Evolutionary conservation across 768 basidiomycete genomes (phyloP).

Genomic region (Mycena crocata): DNA sequence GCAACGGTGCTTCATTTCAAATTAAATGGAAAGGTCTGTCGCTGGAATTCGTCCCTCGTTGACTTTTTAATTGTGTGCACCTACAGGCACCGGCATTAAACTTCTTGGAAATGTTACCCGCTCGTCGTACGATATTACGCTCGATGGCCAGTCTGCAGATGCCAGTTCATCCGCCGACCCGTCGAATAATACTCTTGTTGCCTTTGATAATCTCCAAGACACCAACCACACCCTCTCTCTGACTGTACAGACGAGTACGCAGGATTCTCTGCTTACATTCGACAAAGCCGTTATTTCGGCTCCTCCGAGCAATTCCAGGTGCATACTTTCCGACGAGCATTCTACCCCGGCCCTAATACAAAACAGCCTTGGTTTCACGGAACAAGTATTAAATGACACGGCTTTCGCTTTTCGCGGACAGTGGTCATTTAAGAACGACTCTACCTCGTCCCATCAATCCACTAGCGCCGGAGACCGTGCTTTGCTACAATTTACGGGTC

Average conservation of each 20-base stretch:
- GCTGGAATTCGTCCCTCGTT: background rate
- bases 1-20: conserved; percentile 65
- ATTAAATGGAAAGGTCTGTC: conserved; percentile 73
- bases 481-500: conserved; percentile 59
- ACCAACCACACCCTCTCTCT: conserved; percentile 67
- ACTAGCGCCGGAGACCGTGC: conserved; percentile 59
- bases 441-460: conserved; percentile 40
- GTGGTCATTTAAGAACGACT: conserved; percentile 58
- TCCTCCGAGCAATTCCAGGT: conserved; percentile 41
- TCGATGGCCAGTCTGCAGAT: conserved; percentile 59
- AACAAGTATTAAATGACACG: conserved; percentile 55
- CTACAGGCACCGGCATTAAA: conserved; percentile 72
- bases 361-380: conserved; percentile 48
- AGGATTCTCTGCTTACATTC: conserved; percentile 60
- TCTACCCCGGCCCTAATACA: background rate
- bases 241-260: conserved; percentile 54
- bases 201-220: conserved; percentile 59
- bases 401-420: conserved; percentile 63
- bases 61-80: conserved; percentile 1
- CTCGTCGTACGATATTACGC: conserved; percentile 58
- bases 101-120: conserved; percentile 63
- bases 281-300: conserved; percentile 66
- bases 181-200: conserved; percentile 58
- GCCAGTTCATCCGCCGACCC: conserved; percentile 34
- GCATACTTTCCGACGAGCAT: conserved; percentile 17